Evolutionary conservation across 2,329 filamentous ascomycete species (phyloP), one percentile per base, ranked within the genome.

Genomic region (Fusarium virguliforme): DNA sequence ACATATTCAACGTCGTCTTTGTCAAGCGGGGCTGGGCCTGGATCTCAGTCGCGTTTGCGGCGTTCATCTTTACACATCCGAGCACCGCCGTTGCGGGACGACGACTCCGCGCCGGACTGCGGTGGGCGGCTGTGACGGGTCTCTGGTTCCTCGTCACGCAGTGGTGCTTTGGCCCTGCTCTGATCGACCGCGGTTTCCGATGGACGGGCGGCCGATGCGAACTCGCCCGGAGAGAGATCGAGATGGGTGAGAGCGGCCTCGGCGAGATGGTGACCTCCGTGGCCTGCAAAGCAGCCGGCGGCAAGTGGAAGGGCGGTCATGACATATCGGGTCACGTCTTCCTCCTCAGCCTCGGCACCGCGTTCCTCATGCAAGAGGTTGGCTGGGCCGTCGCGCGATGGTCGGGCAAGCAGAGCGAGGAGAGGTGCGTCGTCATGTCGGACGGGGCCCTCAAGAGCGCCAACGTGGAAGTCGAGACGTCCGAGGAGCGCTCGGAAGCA

Each of bases 241-340:
- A 82, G 10, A 81, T 83, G 67, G 86, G 86, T 34, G 81, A 83
- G 5, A 79, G 81, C 40, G 81, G 83, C n/a, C 81, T 84, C 65
- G 82, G 79, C 40, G 81, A 86, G 56, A 84, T 91, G 67, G 83
- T 94, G 46, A 95, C 92, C 1, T 90, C 92, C 1, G 89, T 91
- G 5, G 92, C 94, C 46, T 99, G 96, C 79, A 96, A 94, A 83
- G 86, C 91, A 4, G 89, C 90, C 0, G 95, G 95, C 7, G 95
- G 96, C 0, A 84, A 86, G 60, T 99, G 96, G 96, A 89, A 85
- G 64, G 96, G 96, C n/a, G 96, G 96, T 0, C 94, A 98, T 81
- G 96, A 99, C 81, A 95, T 99, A 74, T 96, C 92, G 67, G 96
- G 96, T 0, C 96, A 98, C 81, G 94, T 98, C 4, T 98, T 99